These are phyloP conservation scores for Melastoma candidum DNA, from an alignment of 441 rosid species.

Conservation along the genomic window DNA sequence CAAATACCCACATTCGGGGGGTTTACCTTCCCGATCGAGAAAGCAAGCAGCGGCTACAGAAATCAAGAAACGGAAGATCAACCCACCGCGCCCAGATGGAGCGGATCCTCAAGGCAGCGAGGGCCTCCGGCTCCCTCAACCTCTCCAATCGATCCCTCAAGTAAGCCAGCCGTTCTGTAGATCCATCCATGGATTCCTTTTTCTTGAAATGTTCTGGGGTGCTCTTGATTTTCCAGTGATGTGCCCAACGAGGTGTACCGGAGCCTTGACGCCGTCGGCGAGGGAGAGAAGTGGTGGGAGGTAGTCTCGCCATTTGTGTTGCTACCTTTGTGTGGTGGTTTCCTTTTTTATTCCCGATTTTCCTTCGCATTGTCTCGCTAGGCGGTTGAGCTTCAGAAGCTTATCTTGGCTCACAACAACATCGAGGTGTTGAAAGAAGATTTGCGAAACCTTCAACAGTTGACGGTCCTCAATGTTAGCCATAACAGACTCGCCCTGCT, in stretches of 20 bases:
- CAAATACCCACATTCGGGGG: too few species aligned
- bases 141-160: constrained; percentile 85
- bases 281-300: constrained; percentile 99
- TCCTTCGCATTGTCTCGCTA: constrained; percentile 15
- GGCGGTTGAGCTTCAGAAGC: constrained; percentile 85
- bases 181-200: neutral
- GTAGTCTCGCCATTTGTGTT: constrained; percentile 22
- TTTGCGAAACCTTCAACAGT: constrained; percentile 49
- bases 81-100: too few species aligned
- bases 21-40: too few species aligned
- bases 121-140: constrained; percentile 85
- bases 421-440: constrained; percentile 72
- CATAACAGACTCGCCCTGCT: constrained; percentile 61
- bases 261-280: constrained; percentile 49
- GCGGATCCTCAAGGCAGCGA: constrained; percentile 27
- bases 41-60: too few species aligned
- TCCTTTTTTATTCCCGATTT: neutral
- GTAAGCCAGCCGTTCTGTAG: constrained; percentile 20
- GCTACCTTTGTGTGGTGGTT: neutral
- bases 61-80: too few species aligned
- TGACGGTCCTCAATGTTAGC: constrained; percentile 71
- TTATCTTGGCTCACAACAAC: constrained; percentile 80
- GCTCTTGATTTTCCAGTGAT: constrained; percentile 28
- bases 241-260: constrained; percentile 72
- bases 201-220: neutral